These are phyloP conservation scores for Trichoderma cornu-damae DNA, from an alignment of 2,329 filamentous ascomycete species.

Conservation along the genomic window DNA sequence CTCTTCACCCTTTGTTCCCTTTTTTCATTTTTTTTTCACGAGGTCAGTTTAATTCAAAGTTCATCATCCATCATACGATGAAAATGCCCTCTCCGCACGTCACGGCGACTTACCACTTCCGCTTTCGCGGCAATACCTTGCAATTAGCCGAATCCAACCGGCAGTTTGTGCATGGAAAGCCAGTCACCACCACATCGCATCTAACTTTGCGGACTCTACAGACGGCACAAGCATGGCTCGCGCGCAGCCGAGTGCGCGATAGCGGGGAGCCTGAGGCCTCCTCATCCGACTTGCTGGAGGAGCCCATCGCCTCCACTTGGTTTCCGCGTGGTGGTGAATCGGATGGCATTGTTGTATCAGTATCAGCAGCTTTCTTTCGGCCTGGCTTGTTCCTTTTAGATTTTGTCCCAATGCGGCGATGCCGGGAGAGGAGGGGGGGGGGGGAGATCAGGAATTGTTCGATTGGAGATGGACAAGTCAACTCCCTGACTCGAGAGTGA, in stretches of 20 bases:
- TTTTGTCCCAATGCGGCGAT: background rate
- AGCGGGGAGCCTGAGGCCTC: slow-evolving; percentile 2
- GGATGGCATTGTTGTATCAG: background rate
- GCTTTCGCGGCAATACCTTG: slow-evolving; percentile 5
- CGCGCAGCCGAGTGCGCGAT: slow-evolving; percentile 5
- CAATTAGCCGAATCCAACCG: slow-evolving; percentile 17
- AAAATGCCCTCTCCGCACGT: background rate
- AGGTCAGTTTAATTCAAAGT: no score
- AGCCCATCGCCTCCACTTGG: slow-evolving; percentile 2
- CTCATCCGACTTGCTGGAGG: slow-evolving; percentile 4
- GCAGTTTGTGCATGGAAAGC: slow-evolving; percentile 21
- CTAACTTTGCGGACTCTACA: slow-evolving; percentile 19
- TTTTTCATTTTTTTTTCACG: no score
- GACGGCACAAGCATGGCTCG: slow-evolving; percentile 11
- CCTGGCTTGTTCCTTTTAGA: background rate
- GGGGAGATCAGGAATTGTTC: no score
- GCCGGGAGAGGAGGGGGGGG: no score
- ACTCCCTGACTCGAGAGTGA: no score
- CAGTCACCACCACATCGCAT: slow-evolving; percentile 19
- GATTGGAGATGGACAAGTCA: no score
- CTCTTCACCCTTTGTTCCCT: slow-evolving; percentile 14
- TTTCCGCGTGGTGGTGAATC: background rate
- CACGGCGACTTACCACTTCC: background rate
- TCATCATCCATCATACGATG: background rate
- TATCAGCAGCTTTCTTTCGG: no score